Conservation (phyloP, 805 yeast genomes). For the Yarrowia deformans region DNA sequence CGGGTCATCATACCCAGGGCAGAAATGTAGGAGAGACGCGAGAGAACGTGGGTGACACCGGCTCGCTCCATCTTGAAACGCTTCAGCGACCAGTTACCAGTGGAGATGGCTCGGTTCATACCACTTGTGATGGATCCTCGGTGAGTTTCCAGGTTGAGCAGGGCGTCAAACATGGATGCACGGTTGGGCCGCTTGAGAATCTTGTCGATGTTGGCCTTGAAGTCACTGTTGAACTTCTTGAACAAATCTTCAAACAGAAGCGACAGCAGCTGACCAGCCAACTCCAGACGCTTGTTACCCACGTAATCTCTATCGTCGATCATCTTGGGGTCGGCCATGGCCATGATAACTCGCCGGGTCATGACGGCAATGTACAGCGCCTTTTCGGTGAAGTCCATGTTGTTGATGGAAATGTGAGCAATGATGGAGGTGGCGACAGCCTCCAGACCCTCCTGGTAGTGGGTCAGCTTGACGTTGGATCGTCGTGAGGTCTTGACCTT, state of each 20-base stretch:
- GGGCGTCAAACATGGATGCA: constrained; percentile 93
- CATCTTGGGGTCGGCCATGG: constrained; percentile 90
- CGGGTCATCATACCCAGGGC: constrained; percentile 99
- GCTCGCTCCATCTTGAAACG: constrained; percentile 99
- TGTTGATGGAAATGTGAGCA: constrained; percentile 89
- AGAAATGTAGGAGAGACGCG: constrained; percentile 88
- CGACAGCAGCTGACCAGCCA: constrained; percentile 97
- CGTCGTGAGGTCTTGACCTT: constrained; percentile 93
- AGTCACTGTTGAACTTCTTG: constrained; percentile 93
- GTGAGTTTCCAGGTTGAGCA: constrained; percentile 86
- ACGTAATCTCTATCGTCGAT: constrained; percentile 99
- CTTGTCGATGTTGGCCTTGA: constrained; percentile 93
- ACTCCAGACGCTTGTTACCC: constrained; percentile 94
- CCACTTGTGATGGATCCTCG: constrained; percentile 94
- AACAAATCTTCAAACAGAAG: constrained; percentile 94
- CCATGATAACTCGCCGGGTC: constrained; percentile 96
- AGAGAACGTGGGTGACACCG: constrained; percentile 96
- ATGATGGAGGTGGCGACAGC: constrained; percentile 89
- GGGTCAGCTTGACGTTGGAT: constrained; percentile 77
- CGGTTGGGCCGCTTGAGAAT: constrained; percentile 92
- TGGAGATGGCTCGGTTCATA: constrained; percentile 92
- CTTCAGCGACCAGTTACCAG: constrained; percentile 98
- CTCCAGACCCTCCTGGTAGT: constrained; percentile 93
- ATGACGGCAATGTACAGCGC: constrained; percentile 93
- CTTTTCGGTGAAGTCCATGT: constrained; percentile 88